These are phyloP conservation scores for Phaeosphaeria sp. DNA, from an alignment of 2,329 filamentous ascomycete species.

Conservation along the genomic window DNA sequence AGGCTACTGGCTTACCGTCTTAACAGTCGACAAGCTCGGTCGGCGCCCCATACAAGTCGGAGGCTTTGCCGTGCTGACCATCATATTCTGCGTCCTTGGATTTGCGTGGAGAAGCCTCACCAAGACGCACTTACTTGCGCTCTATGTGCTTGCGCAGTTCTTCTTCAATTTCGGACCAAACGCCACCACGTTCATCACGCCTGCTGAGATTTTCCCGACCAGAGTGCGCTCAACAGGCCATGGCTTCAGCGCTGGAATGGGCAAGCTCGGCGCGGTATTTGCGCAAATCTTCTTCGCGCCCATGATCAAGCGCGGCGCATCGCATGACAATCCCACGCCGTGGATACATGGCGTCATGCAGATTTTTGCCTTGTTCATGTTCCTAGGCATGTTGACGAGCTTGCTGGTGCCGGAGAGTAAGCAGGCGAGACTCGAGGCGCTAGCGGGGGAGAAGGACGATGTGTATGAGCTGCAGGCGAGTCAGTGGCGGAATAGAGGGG, in stretches of 20 bases:
- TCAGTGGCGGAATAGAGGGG: constrained; percentile 43
- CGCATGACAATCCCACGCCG: constrained; percentile 59
- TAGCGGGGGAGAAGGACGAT: constrained; percentile 69
- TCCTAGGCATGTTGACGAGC: constrained; percentile 71
- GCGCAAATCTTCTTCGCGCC: constrained; percentile 58
- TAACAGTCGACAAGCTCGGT: constrained; percentile 74
- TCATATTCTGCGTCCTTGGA: constrained; percentile 58
- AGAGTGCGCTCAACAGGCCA: constrained; percentile 57
- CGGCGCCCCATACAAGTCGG: constrained; percentile 78
- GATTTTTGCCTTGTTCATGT: constrained; percentile 82
- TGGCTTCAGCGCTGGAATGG: constrained; percentile 57
- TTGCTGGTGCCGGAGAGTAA: constrained; percentile 81
- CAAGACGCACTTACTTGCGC: constrained; percentile 50
- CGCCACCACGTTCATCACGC: constrained; percentile 59
- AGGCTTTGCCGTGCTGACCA: constrained; percentile 56
- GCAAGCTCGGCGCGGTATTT: constrained; percentile 58
- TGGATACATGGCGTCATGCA: constrained; percentile 78
- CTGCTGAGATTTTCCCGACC: constrained; percentile 60
- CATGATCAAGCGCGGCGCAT: constrained; percentile 61
- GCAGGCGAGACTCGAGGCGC: constrained; percentile 73
- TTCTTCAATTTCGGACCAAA: constrained; percentile 63
- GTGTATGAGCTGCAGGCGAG: constrained; percentile 51
- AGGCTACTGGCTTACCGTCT: constrained; percentile 82
- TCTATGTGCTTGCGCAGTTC: constrained; percentile 58
- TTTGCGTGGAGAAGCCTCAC: constrained; percentile 56